These are phyloP conservation scores for Amphibolis antarctica DNA, from an alignment of 106 monocot genomes.

Conservation along the genomic window DNA sequence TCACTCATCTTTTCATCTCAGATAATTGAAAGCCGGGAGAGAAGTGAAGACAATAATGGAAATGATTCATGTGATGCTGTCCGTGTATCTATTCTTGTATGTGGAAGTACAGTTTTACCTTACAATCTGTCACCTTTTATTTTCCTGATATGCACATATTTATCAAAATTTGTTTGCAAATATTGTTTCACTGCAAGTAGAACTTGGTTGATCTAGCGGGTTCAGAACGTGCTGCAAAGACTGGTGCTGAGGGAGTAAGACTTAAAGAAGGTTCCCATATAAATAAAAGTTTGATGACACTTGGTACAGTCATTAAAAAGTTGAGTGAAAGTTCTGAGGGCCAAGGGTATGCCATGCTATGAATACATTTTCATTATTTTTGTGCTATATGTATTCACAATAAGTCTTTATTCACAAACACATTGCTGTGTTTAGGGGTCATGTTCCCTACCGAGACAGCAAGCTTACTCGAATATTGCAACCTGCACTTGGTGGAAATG, in stretches of 20 bases:
- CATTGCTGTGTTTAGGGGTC: slow-evolving; percentile 29
- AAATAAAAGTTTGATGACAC: slow-evolving; percentile 91
- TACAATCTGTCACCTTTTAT: slow-evolving; percentile 5
- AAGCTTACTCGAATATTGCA: slow-evolving; percentile 92
- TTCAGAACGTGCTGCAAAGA: slow-evolving; percentile 89
- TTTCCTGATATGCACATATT: background rate
- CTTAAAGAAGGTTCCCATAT: slow-evolving; percentile 97
- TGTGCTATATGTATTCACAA: background rate
- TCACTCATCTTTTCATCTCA: slow-evolving; percentile 9
- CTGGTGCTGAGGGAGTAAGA: slow-evolving; percentile 87
- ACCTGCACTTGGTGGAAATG: slow-evolving; percentile 92
- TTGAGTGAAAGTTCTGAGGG: slow-evolving; percentile 86
- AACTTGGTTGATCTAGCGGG: slow-evolving; percentile 97
- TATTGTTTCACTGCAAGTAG: slow-evolving; percentile 21
- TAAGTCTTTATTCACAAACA: background rate
- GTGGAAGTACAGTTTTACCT: background rate
- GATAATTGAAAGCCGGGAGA: slow-evolving; percentile 93
- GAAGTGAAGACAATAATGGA: slow-evolving; percentile 32
- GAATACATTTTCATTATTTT: background rate
- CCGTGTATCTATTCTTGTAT: slow-evolving; percentile 91
- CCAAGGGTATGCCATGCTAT: slow-evolving; percentile 56
- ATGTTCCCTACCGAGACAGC: slow-evolving; percentile 97
- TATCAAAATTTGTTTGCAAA: background rate
- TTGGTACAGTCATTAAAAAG: slow-evolving; percentile 94
- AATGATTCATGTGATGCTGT: slow-evolving; percentile 72